A percentile compares a stretch with the other conserved stretches of the same genome.
These are phyloP conservation scores for Heterobasidion irregulare DNA, from an alignment of 1,284 basidiomycete species.

Conservation along the genomic window DNA sequence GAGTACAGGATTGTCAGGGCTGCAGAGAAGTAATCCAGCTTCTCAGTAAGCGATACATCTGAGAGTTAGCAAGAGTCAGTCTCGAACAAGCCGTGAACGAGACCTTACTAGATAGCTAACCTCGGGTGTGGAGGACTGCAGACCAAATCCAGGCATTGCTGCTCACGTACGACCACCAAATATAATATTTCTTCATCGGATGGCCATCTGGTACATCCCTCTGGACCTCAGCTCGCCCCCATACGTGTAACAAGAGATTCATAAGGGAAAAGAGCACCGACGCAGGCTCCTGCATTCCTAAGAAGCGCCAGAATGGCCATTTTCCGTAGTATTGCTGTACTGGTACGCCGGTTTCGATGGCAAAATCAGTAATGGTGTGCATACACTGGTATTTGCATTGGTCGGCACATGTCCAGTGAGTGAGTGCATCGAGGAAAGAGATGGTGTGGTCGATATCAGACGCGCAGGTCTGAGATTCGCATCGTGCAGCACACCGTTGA, in stretches of 20 bases:
- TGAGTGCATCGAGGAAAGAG: constrained; percentile 45
- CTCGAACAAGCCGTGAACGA: neutral
- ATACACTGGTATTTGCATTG: constrained; percentile 90
- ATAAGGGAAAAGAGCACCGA: constrained; percentile 84
- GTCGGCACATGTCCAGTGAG: constrained; percentile 73
- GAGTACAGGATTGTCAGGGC: constrained; percentile 75
- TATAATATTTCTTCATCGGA: constrained; percentile 67
- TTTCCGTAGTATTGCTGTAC: constrained; percentile 90
- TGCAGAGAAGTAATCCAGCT: constrained; percentile 93
- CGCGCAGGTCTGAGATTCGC: constrained; percentile 2
- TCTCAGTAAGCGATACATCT: constrained; percentile 86
- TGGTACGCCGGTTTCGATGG: constrained; percentile 29
- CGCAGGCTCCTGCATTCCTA: constrained; percentile 90
- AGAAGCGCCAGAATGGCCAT: constrained; percentile 88
- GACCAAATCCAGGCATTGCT: constrained; percentile 95
- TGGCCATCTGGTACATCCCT: constrained; percentile 45
- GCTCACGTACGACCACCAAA: constrained; percentile 64
- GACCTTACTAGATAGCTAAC: constrained; percentile 31
- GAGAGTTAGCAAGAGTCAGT: constrained; percentile 6
- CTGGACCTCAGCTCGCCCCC: constrained; percentile 44
- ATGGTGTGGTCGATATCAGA: constrained; percentile 5
- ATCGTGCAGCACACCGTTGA: constrained; percentile 16
- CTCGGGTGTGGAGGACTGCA: constrained; percentile 86
- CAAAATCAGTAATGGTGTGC: constrained; percentile 70
- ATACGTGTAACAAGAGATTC: constrained; percentile 72